These are phyloP conservation scores for Sequoia sempervirens DNA, from an alignment of 75 land plant genomes.

Conservation along the genomic window DNA sequence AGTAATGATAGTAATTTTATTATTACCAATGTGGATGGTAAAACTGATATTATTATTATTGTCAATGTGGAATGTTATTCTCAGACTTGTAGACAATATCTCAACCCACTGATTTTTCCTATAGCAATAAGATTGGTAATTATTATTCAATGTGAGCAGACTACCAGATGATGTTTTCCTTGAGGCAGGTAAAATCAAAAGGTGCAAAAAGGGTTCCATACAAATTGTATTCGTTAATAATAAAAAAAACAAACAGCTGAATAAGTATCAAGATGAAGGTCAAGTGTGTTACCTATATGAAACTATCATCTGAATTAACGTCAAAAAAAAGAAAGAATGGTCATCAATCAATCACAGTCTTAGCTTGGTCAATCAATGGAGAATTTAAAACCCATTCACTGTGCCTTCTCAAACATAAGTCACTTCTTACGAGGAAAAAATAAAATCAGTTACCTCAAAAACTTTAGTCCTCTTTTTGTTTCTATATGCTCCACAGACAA, in stretches of 20 bases:
- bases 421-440: not conserved
- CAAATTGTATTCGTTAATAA: not conserved
- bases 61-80: too few relatives aligned
- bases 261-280: not conserved
- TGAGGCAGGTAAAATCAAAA: not conserved
- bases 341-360: not conserved
- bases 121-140: not conserved
- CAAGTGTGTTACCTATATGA: not conserved
- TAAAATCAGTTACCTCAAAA: slow-evolving; percentile 63
- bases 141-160: not conserved
- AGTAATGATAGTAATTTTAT: too few relatives aligned
- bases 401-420: not conserved
- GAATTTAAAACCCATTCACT: not conserved
- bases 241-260: not conserved
- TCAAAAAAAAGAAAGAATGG: not conserved
- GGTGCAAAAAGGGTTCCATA: not conserved
- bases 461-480: slow-evolving; percentile 58
- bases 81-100: not conserved
- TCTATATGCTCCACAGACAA: slow-evolving; percentile 88
- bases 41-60: too few relatives aligned
- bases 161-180: not conserved
- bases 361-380: not conserved
- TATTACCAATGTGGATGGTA: too few relatives aligned
- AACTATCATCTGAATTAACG: not conserved
- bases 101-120: not conserved